Base-by-base conservation (phyloP, 2,329 filamentous ascomycete genomes). In the Fusarium keratoplasticum region DNA sequence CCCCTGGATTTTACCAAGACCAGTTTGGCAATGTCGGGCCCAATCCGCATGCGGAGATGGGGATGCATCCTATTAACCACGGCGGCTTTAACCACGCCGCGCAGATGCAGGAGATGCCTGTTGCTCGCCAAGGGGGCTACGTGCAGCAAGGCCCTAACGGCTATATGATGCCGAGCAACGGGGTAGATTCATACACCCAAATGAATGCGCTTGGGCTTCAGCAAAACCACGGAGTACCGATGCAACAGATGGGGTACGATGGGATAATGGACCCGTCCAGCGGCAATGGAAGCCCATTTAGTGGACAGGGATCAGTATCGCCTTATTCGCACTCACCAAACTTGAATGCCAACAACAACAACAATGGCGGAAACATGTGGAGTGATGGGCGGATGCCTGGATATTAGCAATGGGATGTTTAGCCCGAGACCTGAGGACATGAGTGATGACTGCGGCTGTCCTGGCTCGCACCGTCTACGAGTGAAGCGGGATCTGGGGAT, bases 311-410 rank as follows among this genome's bases (percentile, higher is more conserved):
- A 44, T 81, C 81, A 6, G 67, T 77, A 31, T 83, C 82, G 35
- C 80, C 80, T 10, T 84, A 81, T 68, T 76, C 79, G 22, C 78
- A 80, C 58, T 83, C 82, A 35, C 81, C 83, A 36, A 81, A 81
- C 50, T 69, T 78, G 52, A 77, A 79, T 61, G 65, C 70, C 59
- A 76, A 73, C 27, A 58, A 58, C 29, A 44, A 44, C 33, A 52
- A 52, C 27, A 76, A 70, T 64, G 73, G 61, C 11, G 71, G 69
- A 40, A 64, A 58, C 38, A 72, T 74, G 40, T 74, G 71, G 72
- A 61, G 69, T 27, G 72, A 73, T 25, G 59, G 72, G 42, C 66
- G 72, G 20, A 74, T 74, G 72, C 55, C 72, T 57, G 72, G 66
- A 52, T 75, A 65, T 38, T 55, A 70, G 14, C 67, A 50, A 75